These are phyloP conservation scores for Westerdykella aurantiaca DNA, from an alignment of 2,329 filamentous ascomycete species.

Conservation along the genomic window DNA sequence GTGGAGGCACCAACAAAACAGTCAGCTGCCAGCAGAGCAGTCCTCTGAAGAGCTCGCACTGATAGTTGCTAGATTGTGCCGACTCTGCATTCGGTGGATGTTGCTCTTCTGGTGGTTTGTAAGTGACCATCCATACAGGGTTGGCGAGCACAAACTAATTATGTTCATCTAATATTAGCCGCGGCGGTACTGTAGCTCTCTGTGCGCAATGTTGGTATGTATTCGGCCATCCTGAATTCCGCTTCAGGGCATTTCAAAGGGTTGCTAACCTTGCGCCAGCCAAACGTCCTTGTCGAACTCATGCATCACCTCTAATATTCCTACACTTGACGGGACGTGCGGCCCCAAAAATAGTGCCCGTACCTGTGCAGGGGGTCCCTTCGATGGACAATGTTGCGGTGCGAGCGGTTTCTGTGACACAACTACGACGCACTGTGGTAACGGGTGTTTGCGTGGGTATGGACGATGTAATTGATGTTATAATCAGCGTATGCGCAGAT, in stretches of 20 bases:
- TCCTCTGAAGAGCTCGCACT: background rate
- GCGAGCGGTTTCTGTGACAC: slow-evolving; percentile 9
- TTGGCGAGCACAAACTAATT: background rate
- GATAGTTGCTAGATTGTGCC: slow-evolving; percentile 1
- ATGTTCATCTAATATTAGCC: background rate
- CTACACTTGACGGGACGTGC: slow-evolving; percentile 7
- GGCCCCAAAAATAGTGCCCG: slow-evolving; percentile 4
- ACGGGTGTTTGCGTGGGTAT: background rate
- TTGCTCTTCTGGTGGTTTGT: slow-evolving; percentile 3
- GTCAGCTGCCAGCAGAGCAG: too few relatives aligned
- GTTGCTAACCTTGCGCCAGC: slow-evolving; percentile 1
- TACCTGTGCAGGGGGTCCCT: slow-evolving; percentile 9
- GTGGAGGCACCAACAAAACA: too few relatives aligned
- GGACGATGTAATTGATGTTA: slow-evolving; percentile 11
- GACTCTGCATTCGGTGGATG: slow-evolving; percentile 1
- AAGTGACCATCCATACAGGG: background rate
- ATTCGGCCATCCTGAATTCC: background rate
- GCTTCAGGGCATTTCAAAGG: too few relatives aligned
- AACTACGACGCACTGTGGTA: slow-evolving; percentile 8
- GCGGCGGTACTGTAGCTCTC: slow-evolving; percentile 7
- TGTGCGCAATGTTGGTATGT: slow-evolving; percentile 12
- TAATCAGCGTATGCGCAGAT: too few relatives aligned
- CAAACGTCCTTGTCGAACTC: slow-evolving; percentile 11
- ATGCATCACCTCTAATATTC: slow-evolving; percentile 8
- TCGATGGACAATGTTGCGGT: slow-evolving; percentile 10